Conservation (phyloP, 306 rosid genomes). For the Myrica gale region DNA sequence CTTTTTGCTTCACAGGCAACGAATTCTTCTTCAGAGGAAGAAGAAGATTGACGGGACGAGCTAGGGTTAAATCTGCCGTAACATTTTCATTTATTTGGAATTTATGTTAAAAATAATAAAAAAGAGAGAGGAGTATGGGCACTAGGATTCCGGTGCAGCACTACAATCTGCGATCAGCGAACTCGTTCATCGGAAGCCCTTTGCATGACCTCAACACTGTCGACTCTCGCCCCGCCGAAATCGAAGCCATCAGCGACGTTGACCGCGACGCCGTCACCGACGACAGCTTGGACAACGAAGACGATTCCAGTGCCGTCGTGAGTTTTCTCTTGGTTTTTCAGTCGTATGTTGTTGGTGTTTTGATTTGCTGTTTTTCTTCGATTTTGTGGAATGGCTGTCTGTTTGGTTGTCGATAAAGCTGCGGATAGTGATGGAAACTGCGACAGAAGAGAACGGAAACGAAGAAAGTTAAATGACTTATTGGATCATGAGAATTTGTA, state of each 20-base stretch:
- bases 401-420: background rate
- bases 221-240: conserved; percentile 49
- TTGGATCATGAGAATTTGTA: background rate
- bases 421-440: background rate
- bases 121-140: conserved; percentile 45
- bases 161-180: conserved; percentile 75
- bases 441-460: background rate
- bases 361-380: background rate
- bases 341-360: background rate
- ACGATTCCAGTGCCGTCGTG: conserved; percentile 56
- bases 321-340: conserved; percentile 8
- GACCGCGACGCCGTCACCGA: conserved; percentile 51
- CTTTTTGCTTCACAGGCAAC: conserved; percentile 18
- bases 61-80: background rate
- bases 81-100: background rate
- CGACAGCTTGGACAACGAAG: conserved; percentile 50
- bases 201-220: conserved; percentile 84
- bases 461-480: background rate
- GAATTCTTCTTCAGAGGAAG: background rate
- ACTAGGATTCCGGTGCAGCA: conserved; percentile 87
- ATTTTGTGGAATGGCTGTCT: background rate
- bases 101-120: background rate
- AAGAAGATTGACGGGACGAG: too few relatives aligned
- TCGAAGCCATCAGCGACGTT: conserved; percentile 53
- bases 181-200: conserved; percentile 77